phyloP scores from a whole-genome alignment of 1,284 basidiomycete genomes.

The Ganoderma multipileum region DNA sequence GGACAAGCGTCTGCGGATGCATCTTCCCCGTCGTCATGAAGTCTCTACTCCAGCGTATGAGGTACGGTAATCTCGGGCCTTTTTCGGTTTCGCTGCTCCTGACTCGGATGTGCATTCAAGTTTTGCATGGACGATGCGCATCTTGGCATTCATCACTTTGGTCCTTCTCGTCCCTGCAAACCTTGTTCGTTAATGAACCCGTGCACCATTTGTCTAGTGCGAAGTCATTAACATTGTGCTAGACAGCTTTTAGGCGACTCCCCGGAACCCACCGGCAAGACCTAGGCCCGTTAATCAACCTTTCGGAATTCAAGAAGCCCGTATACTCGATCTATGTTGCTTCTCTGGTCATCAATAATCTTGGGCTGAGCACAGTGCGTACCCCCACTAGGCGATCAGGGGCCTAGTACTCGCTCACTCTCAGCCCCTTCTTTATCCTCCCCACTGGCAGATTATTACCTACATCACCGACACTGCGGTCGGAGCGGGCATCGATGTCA shows the following conservation, averaged over 20 bases:
- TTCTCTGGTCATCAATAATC: background rate
- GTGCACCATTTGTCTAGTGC: background rate
- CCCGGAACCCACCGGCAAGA: background rate
- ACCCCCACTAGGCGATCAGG: too few relatives aligned
- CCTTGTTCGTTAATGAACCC: conserved; percentile 31
- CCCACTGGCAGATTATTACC: background rate
- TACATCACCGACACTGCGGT: background rate
- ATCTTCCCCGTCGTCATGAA: conserved; percentile 49
- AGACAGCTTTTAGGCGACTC: background rate
- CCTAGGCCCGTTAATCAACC: background rate
- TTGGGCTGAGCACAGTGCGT: background rate
- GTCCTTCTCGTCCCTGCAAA: conserved; percentile 50
- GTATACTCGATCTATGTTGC: background rate
- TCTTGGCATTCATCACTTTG: conserved; percentile 59
- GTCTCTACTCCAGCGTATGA: conserved; percentile 44
- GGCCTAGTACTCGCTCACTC: background rate
- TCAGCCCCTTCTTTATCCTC: too few relatives aligned
- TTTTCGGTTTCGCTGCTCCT: background rate
- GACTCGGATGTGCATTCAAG: background rate
- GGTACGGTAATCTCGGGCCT: conserved; percentile 24
- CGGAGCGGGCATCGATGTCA: conserved; percentile 40
- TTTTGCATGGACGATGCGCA: conserved; percentile 59
- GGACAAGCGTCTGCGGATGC: conserved; percentile 50
- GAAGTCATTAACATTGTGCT: background rate
- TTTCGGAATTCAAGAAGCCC: background rate